These are phyloP conservation scores for Daldinia sp. DNA, from an alignment of 2,329 filamentous ascomycete genomes.

Conservation along the genomic window DNA sequence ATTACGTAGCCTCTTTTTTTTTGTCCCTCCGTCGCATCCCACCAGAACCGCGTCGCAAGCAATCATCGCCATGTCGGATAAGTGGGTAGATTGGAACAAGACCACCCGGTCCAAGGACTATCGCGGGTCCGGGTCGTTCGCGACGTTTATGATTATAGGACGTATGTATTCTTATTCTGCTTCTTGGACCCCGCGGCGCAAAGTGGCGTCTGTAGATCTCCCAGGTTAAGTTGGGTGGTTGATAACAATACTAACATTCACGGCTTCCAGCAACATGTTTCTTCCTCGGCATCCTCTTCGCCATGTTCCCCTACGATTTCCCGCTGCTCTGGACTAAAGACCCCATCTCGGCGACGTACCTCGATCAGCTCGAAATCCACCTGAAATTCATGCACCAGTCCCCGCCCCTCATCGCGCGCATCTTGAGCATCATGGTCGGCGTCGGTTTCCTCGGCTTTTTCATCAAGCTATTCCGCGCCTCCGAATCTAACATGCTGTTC, in stretches of 20 bases:
- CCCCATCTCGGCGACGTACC: constrained; percentile 72
- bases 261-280: constrained; percentile 78
- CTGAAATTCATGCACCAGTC: constrained; percentile 90
- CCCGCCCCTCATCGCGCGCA: constrained; percentile 88
- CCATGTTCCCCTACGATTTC: constrained; percentile 94
- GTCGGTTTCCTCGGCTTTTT: constrained; percentile 89
- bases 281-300: constrained; percentile 98
- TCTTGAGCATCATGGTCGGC: constrained; percentile 91
- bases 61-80: constrained; percentile 42
- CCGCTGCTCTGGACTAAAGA: constrained; percentile 82
- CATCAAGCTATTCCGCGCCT: constrained; percentile 92
- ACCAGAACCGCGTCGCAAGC: constrained; percentile 6
- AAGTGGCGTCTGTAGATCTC: no score
- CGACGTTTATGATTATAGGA: constrained; percentile 95
- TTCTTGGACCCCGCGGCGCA: constrained; percentile 4
- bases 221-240: no score
- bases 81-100: constrained; percentile 63
- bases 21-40: constrained; percentile 11
- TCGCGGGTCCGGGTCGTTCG: constrained; percentile 76
- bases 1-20: background rate
- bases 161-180: constrained; percentile 66
- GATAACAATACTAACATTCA: constrained; percentile 4
- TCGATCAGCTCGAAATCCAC: constrained; percentile 86
- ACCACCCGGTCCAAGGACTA: constrained; percentile 66
- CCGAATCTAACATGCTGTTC: constrained; percentile 95